Base-by-base conservation (phyloP, 495 filamentous ascomycete genomes). In the Hypoxylon crocopeplum region DNA sequence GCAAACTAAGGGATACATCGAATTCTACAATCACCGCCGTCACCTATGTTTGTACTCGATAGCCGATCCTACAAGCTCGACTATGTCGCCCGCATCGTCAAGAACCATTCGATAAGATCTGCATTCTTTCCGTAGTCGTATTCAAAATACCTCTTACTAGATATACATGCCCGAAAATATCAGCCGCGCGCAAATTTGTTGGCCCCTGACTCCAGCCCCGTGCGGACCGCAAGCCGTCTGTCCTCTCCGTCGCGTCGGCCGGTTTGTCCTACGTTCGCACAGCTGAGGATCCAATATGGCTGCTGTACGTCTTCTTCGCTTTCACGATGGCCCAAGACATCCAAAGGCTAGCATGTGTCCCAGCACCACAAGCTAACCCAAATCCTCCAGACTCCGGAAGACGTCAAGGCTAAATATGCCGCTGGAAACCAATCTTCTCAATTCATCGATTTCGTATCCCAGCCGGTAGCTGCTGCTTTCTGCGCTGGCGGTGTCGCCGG, bases 401-500 rank as follows among this genome's bases (percentile, higher is more conserved):
- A 61, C 30, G 20, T 61, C 50, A 68, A 70, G 68, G 65, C 61
- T 12, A 70, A 66, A 21, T 41, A 49, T 38, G 61, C 64, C 38
- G 22, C 40, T 32, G 48, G 49, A 22, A 62, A 67, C 19, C 59
- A 13, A 33, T 54, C 15, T 66, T 6, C 17, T 15, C 68, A 77
- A 13, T 58, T 86, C 32, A 73, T 72, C 4, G 68, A 77, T n/a
- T 71, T 79, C 21, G 46, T 92, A 32, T 83, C 86, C 7, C 84
- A 97, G 62, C 92, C 93, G 12, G 86, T 97, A 27, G 76, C 90
- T 12, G 92, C 94, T 16, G 92, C 95, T 41, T 98, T 98, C 63
- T 84, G 95, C 67, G 95, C 92, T n/a, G 94, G 94, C 44, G 94
- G 94, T 57, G 86, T 97, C 11, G 94, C 94, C 3, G 94, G 94